Evolutionary conservation across 2,329 filamentous ascomycete genomes (phyloP).

Genomic region (Daldinia eschscholtzii): DNA sequence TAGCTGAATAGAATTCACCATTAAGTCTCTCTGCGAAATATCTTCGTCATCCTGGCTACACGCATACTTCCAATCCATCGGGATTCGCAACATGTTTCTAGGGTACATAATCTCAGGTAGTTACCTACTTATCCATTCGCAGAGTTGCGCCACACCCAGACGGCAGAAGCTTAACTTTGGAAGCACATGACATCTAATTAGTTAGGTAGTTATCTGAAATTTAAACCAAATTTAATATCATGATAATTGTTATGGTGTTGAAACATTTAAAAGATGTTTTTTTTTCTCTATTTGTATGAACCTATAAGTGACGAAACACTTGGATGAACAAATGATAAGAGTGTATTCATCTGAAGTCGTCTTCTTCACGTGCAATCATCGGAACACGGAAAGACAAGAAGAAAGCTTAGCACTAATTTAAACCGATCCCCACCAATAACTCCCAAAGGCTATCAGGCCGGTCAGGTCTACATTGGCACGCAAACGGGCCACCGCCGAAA

Average conservation of each 20-base stretch:
- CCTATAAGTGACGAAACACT: too few species aligned
- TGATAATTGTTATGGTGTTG: not conserved
- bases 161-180: not conserved
- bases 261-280: not conserved
- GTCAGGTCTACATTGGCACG: constrained; percentile 11
- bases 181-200: not conserved
- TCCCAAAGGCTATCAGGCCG: not conserved
- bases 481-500: constrained; percentile 26
- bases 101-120: not conserved
- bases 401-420: constrained; percentile 31
- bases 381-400: not conserved
- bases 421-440: constrained; percentile 17
- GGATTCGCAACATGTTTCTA: not conserved
- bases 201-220: not conserved
- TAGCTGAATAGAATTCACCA: constrained; percentile 2
- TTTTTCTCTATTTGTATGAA: too few species aligned
- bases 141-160: not conserved
- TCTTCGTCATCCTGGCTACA: not conserved
- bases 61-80: not conserved
- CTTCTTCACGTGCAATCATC: constrained; percentile 38
- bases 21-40: not conserved
- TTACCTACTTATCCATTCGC: not conserved
- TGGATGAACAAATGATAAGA: too few species aligned
- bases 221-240: not conserved
- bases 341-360: constrained; percentile 6